Percentiles rank a stretch among this genome's conserved stretches.
These are phyloP conservation scores for Drechslera avenae DNA, from an alignment of 2,329 filamentous ascomycete species.

Conservation along the genomic window DNA sequence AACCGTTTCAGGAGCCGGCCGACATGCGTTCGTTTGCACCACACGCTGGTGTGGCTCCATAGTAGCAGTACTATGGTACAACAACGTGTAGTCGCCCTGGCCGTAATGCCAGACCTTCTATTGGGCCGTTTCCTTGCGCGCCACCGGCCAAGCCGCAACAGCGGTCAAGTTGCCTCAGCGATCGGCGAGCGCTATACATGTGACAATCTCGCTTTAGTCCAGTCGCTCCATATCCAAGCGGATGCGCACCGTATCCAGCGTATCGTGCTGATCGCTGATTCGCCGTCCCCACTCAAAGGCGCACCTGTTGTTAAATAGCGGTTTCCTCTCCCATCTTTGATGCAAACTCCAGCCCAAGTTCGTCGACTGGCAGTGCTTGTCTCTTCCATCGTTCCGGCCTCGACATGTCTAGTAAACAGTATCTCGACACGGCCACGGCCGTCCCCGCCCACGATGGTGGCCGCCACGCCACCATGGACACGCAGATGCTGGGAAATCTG, in stretches of 20 bases:
- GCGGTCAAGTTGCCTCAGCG: constrained; percentile 1
- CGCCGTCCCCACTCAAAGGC: too few species aligned
- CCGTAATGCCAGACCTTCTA: too few species aligned
- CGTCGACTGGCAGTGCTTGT: neutral
- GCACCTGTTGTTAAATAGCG: too few species aligned
- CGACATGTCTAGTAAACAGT: constrained; percentile 2
- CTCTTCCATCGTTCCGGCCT: neutral
- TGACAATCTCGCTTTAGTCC: neutral
- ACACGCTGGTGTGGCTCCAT: too few species aligned
- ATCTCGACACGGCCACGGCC: neutral
- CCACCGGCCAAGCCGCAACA: neutral
- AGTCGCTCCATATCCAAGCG: constrained; percentile 5
- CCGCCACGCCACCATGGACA: constrained; percentile 20
- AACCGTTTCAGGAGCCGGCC: too few species aligned
- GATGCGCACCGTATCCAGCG: constrained; percentile 5
- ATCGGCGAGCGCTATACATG: constrained; percentile 18
- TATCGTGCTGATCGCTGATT: neutral
- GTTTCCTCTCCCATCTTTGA: too few species aligned
- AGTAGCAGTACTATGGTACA: too few species aligned
- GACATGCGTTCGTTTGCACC: too few species aligned
- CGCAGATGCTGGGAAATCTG: constrained; percentile 22
- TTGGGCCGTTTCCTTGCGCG: too few species aligned
- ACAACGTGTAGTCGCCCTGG: too few species aligned
- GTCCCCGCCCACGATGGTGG: neutral
- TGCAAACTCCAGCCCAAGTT: too few species aligned